Evolutionary conservation across 306 rosid genomes (phyloP).

Genomic region (Sesbania bispinosa): DNA sequence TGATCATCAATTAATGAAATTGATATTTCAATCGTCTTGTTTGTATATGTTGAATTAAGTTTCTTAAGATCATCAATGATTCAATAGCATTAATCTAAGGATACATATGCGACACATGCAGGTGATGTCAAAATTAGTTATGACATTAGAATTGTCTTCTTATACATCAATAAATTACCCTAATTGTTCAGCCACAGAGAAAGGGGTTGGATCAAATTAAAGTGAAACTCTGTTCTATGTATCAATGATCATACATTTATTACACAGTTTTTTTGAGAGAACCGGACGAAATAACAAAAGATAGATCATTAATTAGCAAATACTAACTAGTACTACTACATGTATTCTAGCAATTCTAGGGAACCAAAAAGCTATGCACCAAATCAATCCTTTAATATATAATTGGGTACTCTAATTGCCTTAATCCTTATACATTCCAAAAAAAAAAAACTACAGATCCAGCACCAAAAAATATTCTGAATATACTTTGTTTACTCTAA

Average conservation of each 20-base stretch:
- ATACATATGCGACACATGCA: constrained; percentile 21
- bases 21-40: constrained; percentile 16
- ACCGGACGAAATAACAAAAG: too few species aligned
- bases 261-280: neutral
- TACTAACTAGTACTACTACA: too few species aligned
- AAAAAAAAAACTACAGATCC: too few species aligned
- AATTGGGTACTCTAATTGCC: too few species aligned
- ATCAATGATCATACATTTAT: constrained; percentile 22
- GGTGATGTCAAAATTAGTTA: constrained; percentile 35
- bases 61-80: neutral
- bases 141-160: constrained; percentile 25
- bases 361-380: too few species aligned
- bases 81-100: constrained; percentile 2
- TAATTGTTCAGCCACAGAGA: constrained; percentile 15
- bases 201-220: constrained; percentile 7
- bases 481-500: too few species aligned
- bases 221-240: constrained; percentile 1
- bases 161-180: constrained; percentile 25
- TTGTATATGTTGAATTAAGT: constrained; percentile 3
- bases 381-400: too few species aligned
- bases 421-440: too few species aligned
- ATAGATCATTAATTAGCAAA: too few species aligned
- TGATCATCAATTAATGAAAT: constrained; percentile 17
- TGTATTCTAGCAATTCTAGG: too few species aligned
- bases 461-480: too few species aligned